Percentiles rank a stretch among this genome's conserved stretches.
phyloP scores from a whole-genome alignment of 202 grass and related monocot species.

The Dendrocalamus latiflorus region DNA sequence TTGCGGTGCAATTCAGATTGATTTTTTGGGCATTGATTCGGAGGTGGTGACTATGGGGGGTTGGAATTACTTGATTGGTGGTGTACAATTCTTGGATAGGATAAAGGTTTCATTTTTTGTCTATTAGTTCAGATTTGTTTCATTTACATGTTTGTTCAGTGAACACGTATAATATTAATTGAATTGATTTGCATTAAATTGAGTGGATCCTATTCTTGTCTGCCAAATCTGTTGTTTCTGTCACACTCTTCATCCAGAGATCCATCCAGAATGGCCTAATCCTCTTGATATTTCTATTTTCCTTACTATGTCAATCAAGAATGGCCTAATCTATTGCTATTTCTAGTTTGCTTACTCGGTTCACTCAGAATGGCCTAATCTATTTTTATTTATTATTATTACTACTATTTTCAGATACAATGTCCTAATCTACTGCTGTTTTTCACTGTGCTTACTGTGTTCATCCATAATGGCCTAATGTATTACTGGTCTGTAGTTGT shows the following conservation, averaged over 20 bases:
- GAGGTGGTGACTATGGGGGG: constrained; percentile 12
- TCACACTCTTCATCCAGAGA: neutral
- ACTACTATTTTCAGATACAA: neutral
- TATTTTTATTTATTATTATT: neutral
- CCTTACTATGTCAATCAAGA: no score
- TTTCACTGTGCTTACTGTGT: neutral
- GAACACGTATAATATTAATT: no score
- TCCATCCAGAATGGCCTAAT: constrained; percentile 1
- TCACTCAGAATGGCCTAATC: neutral
- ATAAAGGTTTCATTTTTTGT: no score
- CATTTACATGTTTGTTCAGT: no score
- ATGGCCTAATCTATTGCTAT: neutral
- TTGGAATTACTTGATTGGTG: constrained; percentile 57
- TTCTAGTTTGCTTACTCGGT: neutral
- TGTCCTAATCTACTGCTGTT: neutral
- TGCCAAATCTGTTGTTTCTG: neutral
- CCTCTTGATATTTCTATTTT: no score
- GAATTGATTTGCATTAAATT: neutral
- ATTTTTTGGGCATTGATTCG: constrained; percentile 45
- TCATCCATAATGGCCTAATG: neutral
- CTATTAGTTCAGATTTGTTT: no score
- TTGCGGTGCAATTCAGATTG: constrained; percentile 45
- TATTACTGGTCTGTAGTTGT: neutral
- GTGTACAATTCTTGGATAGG: constrained; percentile 34
- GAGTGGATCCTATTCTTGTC: neutral